Evolutionary conservation across 768 basidiomycete species (phyloP).

Genomic region (Cystobasidium ongulense): DNA sequence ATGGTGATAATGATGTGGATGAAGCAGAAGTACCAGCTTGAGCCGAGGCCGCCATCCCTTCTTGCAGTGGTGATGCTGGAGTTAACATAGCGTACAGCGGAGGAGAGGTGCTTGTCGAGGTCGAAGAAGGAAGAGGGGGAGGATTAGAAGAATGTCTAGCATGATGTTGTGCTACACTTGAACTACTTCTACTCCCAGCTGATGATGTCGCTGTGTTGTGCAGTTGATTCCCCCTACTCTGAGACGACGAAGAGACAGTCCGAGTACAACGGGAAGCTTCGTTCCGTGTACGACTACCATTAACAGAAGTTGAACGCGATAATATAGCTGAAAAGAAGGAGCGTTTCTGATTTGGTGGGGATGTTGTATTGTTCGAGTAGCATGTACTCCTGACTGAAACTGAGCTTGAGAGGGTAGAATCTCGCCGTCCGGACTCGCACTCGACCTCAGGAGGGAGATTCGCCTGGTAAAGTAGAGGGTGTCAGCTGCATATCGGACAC

Average conservation of each 20-base stretch:
- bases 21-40: neutral
- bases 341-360: neutral
- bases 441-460: neutral
- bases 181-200: neutral
- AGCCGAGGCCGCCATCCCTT: neutral
- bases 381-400: neutral
- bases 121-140: neutral
- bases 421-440: neutral
- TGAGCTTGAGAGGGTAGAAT: neutral
- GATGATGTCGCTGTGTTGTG: too few species aligned
- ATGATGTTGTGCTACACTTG: neutral
- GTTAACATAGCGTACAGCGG: neutral
- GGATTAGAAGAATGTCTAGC: neutral
- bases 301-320: neutral
- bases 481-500: too few species aligned
- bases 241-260: neutral
- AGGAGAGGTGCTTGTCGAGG: neutral
- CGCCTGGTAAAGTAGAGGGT: too few species aligned
- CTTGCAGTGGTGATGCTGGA: neutral
- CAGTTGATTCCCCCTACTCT: too few species aligned
- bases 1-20: neutral
- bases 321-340: neutral
- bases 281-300: neutral
- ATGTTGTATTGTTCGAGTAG: neutral
- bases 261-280: neutral